Evolutionary conservation across 306 rosid species (phyloP).

Genomic region (Cotoneaster glaucophyllus): DNA sequence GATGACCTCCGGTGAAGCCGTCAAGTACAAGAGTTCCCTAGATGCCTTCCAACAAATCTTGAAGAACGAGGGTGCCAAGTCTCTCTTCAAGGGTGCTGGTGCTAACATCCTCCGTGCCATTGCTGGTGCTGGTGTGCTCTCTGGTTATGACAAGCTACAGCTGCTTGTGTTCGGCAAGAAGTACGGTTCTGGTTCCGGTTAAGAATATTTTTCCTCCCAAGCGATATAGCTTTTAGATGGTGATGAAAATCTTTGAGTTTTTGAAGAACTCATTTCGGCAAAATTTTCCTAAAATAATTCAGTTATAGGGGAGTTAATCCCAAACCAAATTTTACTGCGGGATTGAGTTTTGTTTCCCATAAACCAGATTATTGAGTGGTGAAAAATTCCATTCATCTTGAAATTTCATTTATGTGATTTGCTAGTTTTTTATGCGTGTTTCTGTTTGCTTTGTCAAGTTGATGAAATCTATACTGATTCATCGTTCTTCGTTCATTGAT

Average conservation of each 20-base stretch:
- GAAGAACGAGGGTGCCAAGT: constrained; percentile 82
- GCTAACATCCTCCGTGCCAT: constrained; percentile 89
- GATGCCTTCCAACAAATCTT: constrained; percentile 73
- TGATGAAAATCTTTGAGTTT: constrained; percentile 68
- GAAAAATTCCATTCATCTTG: constrained; percentile 22
- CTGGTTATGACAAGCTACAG: constrained; percentile 91
- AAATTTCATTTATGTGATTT: constrained; percentile 22
- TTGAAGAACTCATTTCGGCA: constrained; percentile 47
- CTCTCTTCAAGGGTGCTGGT: constrained; percentile 92
- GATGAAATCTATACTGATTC: background rate
- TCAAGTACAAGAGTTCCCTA: constrained; percentile 74
- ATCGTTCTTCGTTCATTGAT: background rate
- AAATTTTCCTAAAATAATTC: constrained; percentile 67
- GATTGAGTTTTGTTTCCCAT: constrained; percentile 22
- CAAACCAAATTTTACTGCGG: constrained; percentile 31
- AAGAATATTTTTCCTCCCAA: background rate
- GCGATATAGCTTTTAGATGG: constrained; percentile 46
- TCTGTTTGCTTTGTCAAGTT: background rate
- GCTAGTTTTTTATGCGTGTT: background rate
- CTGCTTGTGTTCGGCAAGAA: constrained; percentile 72
- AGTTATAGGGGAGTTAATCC: constrained; percentile 56
- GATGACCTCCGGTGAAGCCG: constrained; percentile 98
- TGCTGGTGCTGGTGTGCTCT: constrained; percentile 96
- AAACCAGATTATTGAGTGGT: constrained; percentile 42
- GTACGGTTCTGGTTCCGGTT: constrained; percentile 76